These are phyloP conservation scores for Streptanthus diversifolius DNA, from an alignment of 345 rosid genomes.

Conservation along the genomic window DNA sequence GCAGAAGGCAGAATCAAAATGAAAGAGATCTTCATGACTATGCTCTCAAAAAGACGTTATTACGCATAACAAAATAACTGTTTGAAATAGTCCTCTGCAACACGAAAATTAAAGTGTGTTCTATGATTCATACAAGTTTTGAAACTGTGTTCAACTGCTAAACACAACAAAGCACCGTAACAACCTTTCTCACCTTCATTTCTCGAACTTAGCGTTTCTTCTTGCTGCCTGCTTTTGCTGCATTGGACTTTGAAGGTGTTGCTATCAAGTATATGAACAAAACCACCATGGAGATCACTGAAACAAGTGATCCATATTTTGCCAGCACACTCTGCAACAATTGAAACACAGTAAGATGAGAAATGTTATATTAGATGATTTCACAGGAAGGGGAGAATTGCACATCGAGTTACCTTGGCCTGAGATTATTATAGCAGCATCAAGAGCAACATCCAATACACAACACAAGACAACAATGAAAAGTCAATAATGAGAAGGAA, in stretches of 20 bases:
- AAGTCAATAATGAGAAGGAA: conserved; percentile 9
- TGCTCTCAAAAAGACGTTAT: background rate
- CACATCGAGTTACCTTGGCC: conserved; percentile 72
- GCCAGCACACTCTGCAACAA: conserved; percentile 74
- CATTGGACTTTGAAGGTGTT: conserved; percentile 62
- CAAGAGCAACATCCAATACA: conserved; percentile 39
- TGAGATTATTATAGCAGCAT: conserved; percentile 35
- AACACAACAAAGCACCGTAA: conserved; percentile 16
- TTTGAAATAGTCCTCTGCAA: conserved; percentile 12
- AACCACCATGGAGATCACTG: conserved; percentile 70
- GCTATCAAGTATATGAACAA: conserved; percentile 64
- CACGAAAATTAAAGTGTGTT: conserved; percentile 24
- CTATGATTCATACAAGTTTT: conserved; percentile 23
- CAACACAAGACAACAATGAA: conserved; percentile 24
- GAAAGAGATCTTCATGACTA: conserved; percentile 4
- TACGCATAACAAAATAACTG: conserved; percentile 19
- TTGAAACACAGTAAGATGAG: background rate
- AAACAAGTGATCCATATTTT: conserved; percentile 77
- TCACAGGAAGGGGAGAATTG: background rate
- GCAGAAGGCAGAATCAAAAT: conserved; percentile 1
- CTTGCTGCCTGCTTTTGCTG: conserved; percentile 74
- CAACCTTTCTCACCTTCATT: conserved; percentile 5
- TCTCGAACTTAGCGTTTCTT: conserved; percentile 61
- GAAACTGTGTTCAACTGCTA: conserved; percentile 24
- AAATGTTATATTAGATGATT: background rate